Base-by-base conservation (phyloP, 768 basidiomycete species). In the Suillus variegatus region DNA sequence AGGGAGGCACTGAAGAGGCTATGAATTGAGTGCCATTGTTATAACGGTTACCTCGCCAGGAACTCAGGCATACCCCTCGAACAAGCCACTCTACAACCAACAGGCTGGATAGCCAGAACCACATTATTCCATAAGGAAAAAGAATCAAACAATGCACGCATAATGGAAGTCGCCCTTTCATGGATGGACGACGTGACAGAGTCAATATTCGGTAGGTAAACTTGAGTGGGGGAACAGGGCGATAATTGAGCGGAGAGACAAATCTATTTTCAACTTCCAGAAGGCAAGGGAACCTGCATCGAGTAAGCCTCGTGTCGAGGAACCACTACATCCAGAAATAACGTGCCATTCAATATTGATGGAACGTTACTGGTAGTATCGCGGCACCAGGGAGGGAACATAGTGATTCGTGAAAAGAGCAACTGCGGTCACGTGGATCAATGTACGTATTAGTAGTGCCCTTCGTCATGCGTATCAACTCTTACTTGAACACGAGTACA, bases 61-160 rank as follows among this genome's bases (percentile, higher is more conserved):
- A 25, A n/a, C 44, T 25, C 32, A 60, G 6, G 9, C 60, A 32
- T 46, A 60, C 60, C 40, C 32, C 16, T 60, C 32, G 60, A 6
- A 32, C 14, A 25, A 60, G 60, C 60, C 60, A 60, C 44, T 60
- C 60, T 25, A 14, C 22, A 9, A 38, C 60, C 44, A 46, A 25
- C 28, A 60, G 20, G 40, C 25, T 32, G 18, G 60, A 60, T 12
- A 60, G 13, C 40, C 22, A 60, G 2, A 43, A n/a, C 60, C 35
- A 60, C 5, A 43, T 60, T 25, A 60, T 43, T 14, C 16, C 60
- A n/a, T 60, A 43, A 9, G 60, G 60, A 60, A 60, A 16, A 13
- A 60, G 60, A 28, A 60, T 40, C 38, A 60, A 6, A 43, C 60
- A 60, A 43, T 18, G 38, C 40, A 60, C n/a, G 25, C 22, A 28